Conservation (phyloP, 1,284 basidiomycete genomes). For the Ustilago sp. region DNA sequence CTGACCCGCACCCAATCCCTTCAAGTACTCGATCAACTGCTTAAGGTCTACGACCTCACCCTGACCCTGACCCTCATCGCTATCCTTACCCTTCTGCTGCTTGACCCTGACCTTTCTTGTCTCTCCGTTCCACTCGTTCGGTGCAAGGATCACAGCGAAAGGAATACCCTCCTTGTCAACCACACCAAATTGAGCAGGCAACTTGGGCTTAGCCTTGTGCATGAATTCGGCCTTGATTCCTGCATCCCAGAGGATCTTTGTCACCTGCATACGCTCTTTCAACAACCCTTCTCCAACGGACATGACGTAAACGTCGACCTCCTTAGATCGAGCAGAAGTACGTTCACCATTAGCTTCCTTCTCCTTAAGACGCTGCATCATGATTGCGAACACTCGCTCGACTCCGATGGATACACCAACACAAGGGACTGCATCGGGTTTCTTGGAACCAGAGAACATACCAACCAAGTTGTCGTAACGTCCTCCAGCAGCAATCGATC, state of each 20-base stretch:
- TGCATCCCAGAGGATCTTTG: slow-evolving; percentile 83
- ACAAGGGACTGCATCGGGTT: slow-evolving; percentile 85
- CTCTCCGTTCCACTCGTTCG: slow-evolving; percentile 80
- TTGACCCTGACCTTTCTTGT: slow-evolving; percentile 80
- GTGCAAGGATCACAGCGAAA: slow-evolving; percentile 89
- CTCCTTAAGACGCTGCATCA: slow-evolving; percentile 86
- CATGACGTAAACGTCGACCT: slow-evolving; percentile 94
- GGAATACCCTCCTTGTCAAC: slow-evolving; percentile 93
- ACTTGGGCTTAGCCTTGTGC: slow-evolving; percentile 84
- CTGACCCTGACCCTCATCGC: slow-evolving; percentile 75
- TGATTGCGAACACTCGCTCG: slow-evolving; percentile 93
- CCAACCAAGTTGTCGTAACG: slow-evolving; percentile 97
- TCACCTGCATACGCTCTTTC: slow-evolving; percentile 85
- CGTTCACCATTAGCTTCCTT: slow-evolving; percentile 71
- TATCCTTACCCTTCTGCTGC: slow-evolving; percentile 83
- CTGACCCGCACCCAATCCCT: slow-evolving; percentile 48
- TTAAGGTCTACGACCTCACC: slow-evolving; percentile 72
- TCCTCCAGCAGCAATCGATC: slow-evolving; percentile 96
- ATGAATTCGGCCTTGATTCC: slow-evolving; percentile 96
- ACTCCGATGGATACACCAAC: slow-evolving; percentile 93
- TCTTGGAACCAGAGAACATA: slow-evolving; percentile 82
- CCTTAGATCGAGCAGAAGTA: slow-evolving; percentile 79
- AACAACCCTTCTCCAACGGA: slow-evolving; percentile 90
- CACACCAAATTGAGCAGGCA: slow-evolving; percentile 82
- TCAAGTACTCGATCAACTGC: slow-evolving; percentile 78